Percentiles rank a stretch among this genome's conserved stretches.
phyloP scores from a whole-genome alignment of 768 basidiomycete species.

The Pilatotrama ljubarskyi region DNA sequence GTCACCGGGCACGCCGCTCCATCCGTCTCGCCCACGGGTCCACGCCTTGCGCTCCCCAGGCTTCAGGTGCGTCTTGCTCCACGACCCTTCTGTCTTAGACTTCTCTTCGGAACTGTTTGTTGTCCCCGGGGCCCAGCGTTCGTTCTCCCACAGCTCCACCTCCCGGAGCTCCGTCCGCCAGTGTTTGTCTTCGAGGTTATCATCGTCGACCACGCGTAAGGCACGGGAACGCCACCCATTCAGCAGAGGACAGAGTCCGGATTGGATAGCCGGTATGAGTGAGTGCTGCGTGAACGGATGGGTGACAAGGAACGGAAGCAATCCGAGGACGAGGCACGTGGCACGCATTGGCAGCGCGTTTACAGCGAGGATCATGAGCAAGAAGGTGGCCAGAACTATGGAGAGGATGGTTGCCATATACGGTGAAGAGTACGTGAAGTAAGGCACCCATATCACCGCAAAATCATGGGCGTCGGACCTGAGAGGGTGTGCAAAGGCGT shows the following conservation, averaged over 20 bases:
- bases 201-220: slow-evolving; percentile 56
- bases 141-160: slow-evolving; percentile 83
- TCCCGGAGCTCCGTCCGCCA: slow-evolving; percentile 66
- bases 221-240: slow-evolving; percentile 23
- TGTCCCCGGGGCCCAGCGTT: slow-evolving; percentile 46
- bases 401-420: slow-evolving; percentile 57
- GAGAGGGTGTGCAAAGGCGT: background rate
- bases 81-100: slow-evolving; percentile 27
- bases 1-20: slow-evolving; percentile 53
- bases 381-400: slow-evolving; percentile 45
- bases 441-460: slow-evolving; percentile 49
- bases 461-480: slow-evolving; percentile 66
- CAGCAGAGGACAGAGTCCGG: slow-evolving; percentile 20
- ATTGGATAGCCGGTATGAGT: slow-evolving; percentile 34
- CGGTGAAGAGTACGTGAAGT: slow-evolving; percentile 51
- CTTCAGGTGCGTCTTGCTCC: slow-evolving; percentile 41
- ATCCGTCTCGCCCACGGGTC: slow-evolving; percentile 72
- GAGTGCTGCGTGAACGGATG: slow-evolving; percentile 45
- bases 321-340: slow-evolving; percentile 52
- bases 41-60: slow-evolving; percentile 57
- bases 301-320: slow-evolving; percentile 51
- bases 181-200: slow-evolving; percentile 59
- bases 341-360: slow-evolving; percentile 40
- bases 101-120: slow-evolving; percentile 21
- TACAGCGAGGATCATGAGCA: slow-evolving; percentile 31